phyloP scores from a whole-genome alignment of 2,329 filamentous ascomycete genomes.

The Lojkania enalia region DNA sequence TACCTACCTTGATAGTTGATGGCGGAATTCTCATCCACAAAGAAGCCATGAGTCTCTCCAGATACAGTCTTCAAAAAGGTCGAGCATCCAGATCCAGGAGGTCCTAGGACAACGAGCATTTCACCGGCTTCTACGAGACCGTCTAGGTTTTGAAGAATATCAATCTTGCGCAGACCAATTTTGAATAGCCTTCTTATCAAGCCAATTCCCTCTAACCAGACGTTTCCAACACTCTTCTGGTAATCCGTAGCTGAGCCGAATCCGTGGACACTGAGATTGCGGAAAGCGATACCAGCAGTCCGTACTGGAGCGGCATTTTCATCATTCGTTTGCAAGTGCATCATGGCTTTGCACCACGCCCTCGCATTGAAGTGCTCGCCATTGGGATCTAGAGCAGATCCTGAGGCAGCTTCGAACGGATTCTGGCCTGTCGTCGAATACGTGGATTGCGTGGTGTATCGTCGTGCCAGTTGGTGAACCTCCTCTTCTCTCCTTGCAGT shows the following conservation, averaged over 20 bases:
- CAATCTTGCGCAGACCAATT: conserved; percentile 49
- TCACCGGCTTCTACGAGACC: conserved; percentile 71
- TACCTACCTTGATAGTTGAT: conserved; percentile 79
- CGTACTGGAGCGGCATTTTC: conserved; percentile 46
- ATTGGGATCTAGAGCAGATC: conserved; percentile 51
- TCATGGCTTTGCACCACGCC: conserved; percentile 55
- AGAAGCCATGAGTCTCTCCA: conserved; percentile 80
- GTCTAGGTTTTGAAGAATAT: conserved; percentile 70
- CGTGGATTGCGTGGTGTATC: conserved; percentile 45
- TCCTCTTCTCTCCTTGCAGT: conserved; percentile 37
- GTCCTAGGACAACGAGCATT: conserved; percentile 75
- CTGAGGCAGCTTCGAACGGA: conserved; percentile 44
- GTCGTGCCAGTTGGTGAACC: conserved; percentile 48
- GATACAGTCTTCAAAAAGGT: conserved; percentile 84
- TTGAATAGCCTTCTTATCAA: conserved; percentile 42
- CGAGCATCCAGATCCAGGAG: conserved; percentile 71
- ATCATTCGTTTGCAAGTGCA: conserved; percentile 51
- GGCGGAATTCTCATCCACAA: conserved; percentile 68
- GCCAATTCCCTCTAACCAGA: conserved; percentile 48
- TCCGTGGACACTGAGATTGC: conserved; percentile 53
- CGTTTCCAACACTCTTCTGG: conserved; percentile 55
- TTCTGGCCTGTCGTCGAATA: conserved; percentile 45
- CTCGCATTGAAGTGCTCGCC: conserved; percentile 53
- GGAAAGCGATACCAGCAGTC: conserved; percentile 53
- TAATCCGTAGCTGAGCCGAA: conserved; percentile 55